phyloP scores from a whole-genome alignment of 805 yeast genomes.

The Zygosaccharomyces bisporus region DNA sequence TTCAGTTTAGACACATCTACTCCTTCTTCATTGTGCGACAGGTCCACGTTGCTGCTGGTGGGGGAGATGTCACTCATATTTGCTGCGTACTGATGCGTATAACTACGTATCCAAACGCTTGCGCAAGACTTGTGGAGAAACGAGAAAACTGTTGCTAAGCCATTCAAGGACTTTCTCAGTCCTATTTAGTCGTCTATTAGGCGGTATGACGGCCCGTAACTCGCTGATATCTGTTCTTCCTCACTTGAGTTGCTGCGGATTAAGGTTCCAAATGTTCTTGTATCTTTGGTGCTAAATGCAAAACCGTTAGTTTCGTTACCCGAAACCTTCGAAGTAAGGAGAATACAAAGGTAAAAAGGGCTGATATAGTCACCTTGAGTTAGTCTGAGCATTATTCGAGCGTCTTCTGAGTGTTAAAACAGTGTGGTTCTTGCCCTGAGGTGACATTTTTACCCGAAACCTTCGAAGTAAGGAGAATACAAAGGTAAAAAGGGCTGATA shows the following conservation, averaged over 20 bases:
- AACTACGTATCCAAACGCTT: not conserved
- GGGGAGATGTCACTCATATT: conserved; percentile 26
- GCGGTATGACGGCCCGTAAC: not conserved
- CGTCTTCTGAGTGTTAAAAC: not conserved
- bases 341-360: not conserved
- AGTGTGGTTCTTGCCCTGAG: not conserved
- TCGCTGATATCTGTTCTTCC: not conserved
- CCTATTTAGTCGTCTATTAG: not conserved
- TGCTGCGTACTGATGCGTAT: not conserved
- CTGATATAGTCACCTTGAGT: not conserved
- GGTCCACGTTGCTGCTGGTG: conserved; percentile 26
- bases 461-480: not conserved
- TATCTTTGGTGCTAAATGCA: not conserved
- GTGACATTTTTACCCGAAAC: not conserved
- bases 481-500: not conserved
- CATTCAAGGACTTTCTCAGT: not conserved
- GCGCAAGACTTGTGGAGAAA: not conserved
- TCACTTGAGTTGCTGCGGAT: not conserved
- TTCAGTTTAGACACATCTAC: conserved; percentile 56
- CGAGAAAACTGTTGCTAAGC: not conserved
- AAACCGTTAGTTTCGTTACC: conserved; percentile 1
- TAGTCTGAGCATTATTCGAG: not conserved
- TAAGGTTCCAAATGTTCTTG: conserved; percentile 1
- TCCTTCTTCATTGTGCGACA: conserved; percentile 17
- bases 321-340: not conserved